These are phyloP conservation scores for Beauveria scarabaeidicola DNA, from an alignment of 2,329 filamentous ascomycete species.

Conservation along the genomic window DNA sequence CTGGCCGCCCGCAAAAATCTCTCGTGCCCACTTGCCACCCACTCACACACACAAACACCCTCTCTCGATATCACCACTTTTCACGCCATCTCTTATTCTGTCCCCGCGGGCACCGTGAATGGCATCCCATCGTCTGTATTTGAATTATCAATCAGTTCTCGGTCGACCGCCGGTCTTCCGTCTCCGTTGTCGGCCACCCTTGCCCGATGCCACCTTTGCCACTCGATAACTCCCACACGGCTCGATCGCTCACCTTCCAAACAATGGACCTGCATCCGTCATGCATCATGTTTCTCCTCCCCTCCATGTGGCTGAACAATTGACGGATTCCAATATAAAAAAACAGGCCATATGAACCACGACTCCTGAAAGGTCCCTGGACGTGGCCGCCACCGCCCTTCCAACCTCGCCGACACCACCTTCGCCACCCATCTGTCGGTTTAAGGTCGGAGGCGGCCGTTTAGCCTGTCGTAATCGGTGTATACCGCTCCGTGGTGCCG, in stretches of 20 bases:
- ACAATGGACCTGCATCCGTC: neutral
- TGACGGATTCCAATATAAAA: too few species aligned
- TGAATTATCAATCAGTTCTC: neutral
- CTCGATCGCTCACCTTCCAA: neutral
- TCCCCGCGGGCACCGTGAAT: conserved; percentile 7
- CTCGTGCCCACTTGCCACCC: neutral
- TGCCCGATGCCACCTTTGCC: too few species aligned
- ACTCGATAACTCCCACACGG: neutral
- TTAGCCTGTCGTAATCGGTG: neutral
- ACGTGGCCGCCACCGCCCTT: neutral
- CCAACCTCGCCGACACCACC: neutral
- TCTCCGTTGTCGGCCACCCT: neutral
- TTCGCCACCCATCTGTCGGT: neutral
- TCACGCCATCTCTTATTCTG: neutral
- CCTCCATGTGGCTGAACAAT: neutral
- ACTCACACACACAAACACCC: neutral
- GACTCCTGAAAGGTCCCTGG: neutral
- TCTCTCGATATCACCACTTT: neutral
- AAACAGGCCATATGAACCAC: neutral
- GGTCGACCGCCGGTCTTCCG: neutral
- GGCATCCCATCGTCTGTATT: neutral
- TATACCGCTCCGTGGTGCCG: conserved; percentile 3
- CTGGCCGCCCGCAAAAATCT: neutral
- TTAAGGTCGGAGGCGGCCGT: conserved; percentile 9
- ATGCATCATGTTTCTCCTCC: neutral